phyloP scores from a whole-genome alignment of 1,284 basidiomycete species.

The Cystobasidiaceae sp. region DNA sequence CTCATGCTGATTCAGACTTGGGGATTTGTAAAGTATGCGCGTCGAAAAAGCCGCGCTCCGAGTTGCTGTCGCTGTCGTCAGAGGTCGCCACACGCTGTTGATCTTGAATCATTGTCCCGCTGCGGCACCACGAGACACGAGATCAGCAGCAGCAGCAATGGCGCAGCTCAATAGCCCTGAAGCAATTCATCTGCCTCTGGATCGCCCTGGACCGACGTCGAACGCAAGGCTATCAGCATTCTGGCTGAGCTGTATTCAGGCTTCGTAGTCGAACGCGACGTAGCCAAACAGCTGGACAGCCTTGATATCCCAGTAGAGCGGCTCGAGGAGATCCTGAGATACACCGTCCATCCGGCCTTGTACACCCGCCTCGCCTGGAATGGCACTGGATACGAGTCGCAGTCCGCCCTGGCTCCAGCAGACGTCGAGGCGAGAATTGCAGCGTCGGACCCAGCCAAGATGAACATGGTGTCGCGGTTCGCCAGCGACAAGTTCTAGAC shows the following conservation, averaged over 20 bases:
- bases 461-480: conserved; percentile 3
- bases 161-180: neutral
- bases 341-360: conserved; percentile 10
- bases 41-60: too few relatives aligned
- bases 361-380: conserved; percentile 23
- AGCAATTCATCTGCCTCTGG: too few relatives aligned
- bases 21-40: too few relatives aligned
- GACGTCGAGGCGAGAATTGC: neutral
- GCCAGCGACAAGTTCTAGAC: conserved; percentile 24
- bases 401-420: neutral
- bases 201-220: conserved; percentile 10
- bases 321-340: conserved; percentile 14
- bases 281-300: conserved; percentile 9
- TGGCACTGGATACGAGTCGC: conserved; percentile 19
- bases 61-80: too few relatives aligned
- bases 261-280: conserved; percentile 2
- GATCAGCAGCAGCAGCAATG: neutral
- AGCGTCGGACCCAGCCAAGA: neutral
- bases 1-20: too few relatives aligned
- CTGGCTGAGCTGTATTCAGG: conserved; percentile 24
- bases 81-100: neutral
- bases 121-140: neutral
- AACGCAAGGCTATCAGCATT: conserved; percentile 1
- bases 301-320: conserved; percentile 8
- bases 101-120: neutral